Evolutionary conservation across 164 flowering plant genomes (phyloP).

Genomic region (Umbilicus rupestris): DNA sequence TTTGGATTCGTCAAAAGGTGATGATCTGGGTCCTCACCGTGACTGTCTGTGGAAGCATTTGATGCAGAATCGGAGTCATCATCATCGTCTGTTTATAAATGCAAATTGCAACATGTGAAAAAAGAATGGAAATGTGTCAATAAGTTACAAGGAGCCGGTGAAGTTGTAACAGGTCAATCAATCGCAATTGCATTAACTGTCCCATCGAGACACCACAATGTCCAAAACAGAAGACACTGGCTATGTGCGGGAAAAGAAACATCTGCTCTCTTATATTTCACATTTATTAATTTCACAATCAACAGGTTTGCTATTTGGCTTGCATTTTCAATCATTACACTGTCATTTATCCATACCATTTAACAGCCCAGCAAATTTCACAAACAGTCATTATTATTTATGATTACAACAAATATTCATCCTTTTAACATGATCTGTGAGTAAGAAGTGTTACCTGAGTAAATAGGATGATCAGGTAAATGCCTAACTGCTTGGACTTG

Average conservation of each 20-base stretch:
- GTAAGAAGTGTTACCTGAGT: slow-evolving; percentile 37
- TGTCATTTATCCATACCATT: too few species aligned
- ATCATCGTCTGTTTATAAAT: slow-evolving; percentile 23
- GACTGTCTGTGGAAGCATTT: slow-evolving; percentile 34
- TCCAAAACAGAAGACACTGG: too few species aligned
- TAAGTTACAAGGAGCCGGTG: not conserved
- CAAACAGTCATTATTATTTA: not conserved
- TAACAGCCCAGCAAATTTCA: too few species aligned
- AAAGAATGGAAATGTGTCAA: not conserved
- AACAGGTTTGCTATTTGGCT: too few species aligned
- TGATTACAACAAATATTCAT: not conserved
- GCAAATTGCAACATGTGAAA: not conserved
- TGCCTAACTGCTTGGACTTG: slow-evolving; percentile 60
- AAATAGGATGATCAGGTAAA: slow-evolving; percentile 54
- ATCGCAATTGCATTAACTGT: not conserved
- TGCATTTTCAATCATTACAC: too few species aligned
- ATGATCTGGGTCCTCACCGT: slow-evolving; percentile 53
- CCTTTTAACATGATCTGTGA: not conserved
- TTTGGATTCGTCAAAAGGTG: slow-evolving; percentile 49
- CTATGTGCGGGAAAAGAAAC: too few species aligned
- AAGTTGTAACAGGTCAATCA: not conserved
- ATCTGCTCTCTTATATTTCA: too few species aligned
- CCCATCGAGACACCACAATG: too few species aligned
- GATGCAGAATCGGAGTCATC: slow-evolving; percentile 49
- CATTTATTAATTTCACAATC: too few species aligned